Percentiles rank a stretch among this genome's conserved stretches.
These are phyloP conservation scores for Podaxis sp. DNA, from an alignment of 768 basidiomycete species.

Conservation along the genomic window DNA sequence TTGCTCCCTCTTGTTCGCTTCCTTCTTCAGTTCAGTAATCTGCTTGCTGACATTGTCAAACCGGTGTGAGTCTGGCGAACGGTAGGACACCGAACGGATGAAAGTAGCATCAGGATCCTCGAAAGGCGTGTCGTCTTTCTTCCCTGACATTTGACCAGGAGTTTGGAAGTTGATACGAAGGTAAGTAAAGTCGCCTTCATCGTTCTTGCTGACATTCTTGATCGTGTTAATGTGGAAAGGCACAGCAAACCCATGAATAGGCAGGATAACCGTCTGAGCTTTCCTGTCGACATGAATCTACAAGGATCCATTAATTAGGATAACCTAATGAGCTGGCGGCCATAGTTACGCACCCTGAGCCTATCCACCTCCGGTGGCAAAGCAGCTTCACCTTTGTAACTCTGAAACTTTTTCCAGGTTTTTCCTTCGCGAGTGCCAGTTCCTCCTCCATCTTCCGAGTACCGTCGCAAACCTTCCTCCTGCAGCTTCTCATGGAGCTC, in stretches of 20 bases:
- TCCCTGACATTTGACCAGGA: conserved; percentile 94
- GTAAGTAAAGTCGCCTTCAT: conserved; percentile 93
- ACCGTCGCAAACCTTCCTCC: conserved; percentile 76
- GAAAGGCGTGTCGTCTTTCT: conserved; percentile 99
- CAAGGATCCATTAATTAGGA: conserved; percentile 2
- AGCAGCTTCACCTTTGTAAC: conserved; percentile 93
- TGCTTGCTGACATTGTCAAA: conserved; percentile 88
- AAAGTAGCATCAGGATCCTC: conserved; percentile 97
- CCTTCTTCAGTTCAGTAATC: conserved; percentile 95
- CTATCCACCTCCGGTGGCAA: conserved; percentile 82
- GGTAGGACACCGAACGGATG: conserved; percentile 92
- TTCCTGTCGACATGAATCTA: conserved; percentile 93
- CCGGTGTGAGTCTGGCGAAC: conserved; percentile 85
- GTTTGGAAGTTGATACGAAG: conserved; percentile 98
- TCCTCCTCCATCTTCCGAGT: conserved; percentile 78
- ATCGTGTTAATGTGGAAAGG: conserved; percentile 99
- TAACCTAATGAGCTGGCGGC: background rate
- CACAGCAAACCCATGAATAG: conserved; percentile 93
- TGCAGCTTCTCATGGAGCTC: conserved; percentile 80
- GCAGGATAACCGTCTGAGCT: conserved; percentile 84
- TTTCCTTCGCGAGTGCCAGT: conserved; percentile 84
- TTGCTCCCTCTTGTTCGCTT: conserved; percentile 94
- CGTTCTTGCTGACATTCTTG: conserved; percentile 96
- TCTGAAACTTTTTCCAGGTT: conserved; percentile 93
- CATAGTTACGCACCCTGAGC: conserved; percentile 58